phyloP scores from a whole-genome alignment of 1,139 yeast genomes.

The Lodderomyces pseudojiufengensis region DNA sequence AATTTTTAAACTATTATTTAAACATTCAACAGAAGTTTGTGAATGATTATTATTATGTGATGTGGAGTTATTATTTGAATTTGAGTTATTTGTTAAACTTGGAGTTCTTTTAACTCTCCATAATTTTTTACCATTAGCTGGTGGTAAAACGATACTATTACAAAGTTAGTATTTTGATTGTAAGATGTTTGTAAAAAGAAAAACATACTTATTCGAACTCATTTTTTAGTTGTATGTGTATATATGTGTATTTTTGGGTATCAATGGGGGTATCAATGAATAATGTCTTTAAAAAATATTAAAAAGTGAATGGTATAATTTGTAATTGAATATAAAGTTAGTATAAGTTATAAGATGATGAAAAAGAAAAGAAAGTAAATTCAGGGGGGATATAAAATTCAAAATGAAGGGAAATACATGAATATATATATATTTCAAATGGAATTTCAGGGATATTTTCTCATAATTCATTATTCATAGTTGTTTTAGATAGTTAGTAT shows the following conservation, averaged over 20 bases:
- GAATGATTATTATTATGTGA: slow-evolving; percentile 8
- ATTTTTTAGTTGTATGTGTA: neutral
- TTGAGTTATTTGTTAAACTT: slow-evolving; percentile 16
- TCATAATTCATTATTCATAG: too few relatives aligned
- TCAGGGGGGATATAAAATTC: too few relatives aligned
- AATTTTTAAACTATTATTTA: slow-evolving; percentile 43
- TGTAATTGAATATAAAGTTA: too few relatives aligned
- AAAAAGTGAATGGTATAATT: too few relatives aligned
- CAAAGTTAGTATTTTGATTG: slow-evolving; percentile 1
- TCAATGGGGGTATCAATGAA: neutral
- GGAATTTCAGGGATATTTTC: too few relatives aligned
- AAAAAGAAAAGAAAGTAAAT: too few relatives aligned
- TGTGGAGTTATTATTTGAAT: slow-evolving; percentile 11
- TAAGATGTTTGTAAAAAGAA: too few relatives aligned
- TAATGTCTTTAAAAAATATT: neutral
- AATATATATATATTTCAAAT: too few relatives aligned
- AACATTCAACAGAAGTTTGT: slow-evolving; percentile 33
- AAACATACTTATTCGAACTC: slow-evolving; percentile 1
- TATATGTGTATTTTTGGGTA: neutral
- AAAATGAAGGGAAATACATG: too few relatives aligned
- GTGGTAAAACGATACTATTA: slow-evolving; percentile 24
- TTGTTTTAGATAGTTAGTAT: too few relatives aligned
- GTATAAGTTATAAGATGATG: too few relatives aligned
- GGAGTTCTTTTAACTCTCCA: slow-evolving; percentile 43
- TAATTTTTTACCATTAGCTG: slow-evolving; percentile 46